phyloP scores from a whole-genome alignment of 1,139 yeast species.

The Chernovozyma aurita region DNA sequence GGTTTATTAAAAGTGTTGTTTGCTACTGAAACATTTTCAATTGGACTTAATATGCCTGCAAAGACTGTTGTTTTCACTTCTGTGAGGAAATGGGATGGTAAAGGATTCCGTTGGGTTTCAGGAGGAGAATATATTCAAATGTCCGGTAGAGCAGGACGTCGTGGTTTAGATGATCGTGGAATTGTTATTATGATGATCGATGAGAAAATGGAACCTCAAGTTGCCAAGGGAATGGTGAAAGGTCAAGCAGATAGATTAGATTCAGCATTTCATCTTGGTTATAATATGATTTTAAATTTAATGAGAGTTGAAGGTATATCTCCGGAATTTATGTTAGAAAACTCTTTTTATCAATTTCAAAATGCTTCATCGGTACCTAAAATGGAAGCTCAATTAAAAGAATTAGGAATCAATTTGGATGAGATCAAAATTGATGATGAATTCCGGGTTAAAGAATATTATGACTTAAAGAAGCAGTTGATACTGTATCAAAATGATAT shows the following conservation, averaged over 20 bases:
- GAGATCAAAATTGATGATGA: conserved; percentile 67
- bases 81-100: conserved; percentile 98
- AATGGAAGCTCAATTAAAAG: conserved; percentile 61
- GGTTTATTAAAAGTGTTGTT: conserved; percentile 90
- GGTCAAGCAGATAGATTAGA: conserved; percentile 97
- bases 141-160: conserved; percentile 99
- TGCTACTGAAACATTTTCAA: conserved; percentile 97
- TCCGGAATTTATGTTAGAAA: conserved; percentile 94
- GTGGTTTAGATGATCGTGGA: conserved; percentile 98
- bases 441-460: conserved; percentile 69
- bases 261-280: conserved; percentile 94
- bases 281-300: conserved; percentile 92
- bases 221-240: conserved; percentile 98
- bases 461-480: conserved; percentile 72
- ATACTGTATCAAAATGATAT: conserved; percentile 70
- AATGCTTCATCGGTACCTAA: conserved; percentile 86
- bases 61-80: conserved; percentile 97
- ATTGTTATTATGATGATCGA: conserved; percentile 99
- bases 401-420: conserved; percentile 46
- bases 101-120: conserved; percentile 95
- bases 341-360: conserved; percentile 93
- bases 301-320: conserved; percentile 98
- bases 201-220: conserved; percentile 98
- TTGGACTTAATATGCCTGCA: conserved; percentile 98
- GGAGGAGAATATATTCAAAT: conserved; percentile 99